Base-by-base conservation (phyloP, 495 filamentous ascomycete species). In the Trichocladium uniseriatum region DNA sequence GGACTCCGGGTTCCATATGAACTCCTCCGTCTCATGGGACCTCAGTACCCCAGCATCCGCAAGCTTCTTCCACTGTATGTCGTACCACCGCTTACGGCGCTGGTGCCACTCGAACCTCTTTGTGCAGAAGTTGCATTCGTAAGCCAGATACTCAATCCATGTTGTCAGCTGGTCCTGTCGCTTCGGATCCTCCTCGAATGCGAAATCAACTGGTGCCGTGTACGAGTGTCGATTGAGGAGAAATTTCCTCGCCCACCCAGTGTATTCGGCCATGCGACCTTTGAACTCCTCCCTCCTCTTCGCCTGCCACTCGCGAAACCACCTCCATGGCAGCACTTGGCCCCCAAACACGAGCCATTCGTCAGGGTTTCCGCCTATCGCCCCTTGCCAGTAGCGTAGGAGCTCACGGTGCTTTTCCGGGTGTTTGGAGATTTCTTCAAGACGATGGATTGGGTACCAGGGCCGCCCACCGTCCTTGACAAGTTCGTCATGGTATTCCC, bases 391-490 rank as follows among this genome's bases (percentile, higher is more conserved):
- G 4, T 24, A 28, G 0, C 38, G 40, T 27, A 50, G 19, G 20
- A 50, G 15, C n/a, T 42, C 38, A n/a, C 28, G 38, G 29, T 48
- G 20, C 21, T 38, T 21, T 14, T 27, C 32, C n/a, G 44, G 44
- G 34, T 47, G 3, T 21, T 15, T 37, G 31, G 35, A 38, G 10
- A 47, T 19, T 6, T 37, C 32, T 2, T 47, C 44, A n/a, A 47
- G 32, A 20, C 27, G 44, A n/a, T 16, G n/a, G 19, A 47, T 47
- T 5, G 44, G 44, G 15, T 47, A 47, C 44, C 44, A 41, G 5
- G 38, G 38, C 14, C 38, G 38, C 21, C 38, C 38, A 21, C 38
- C 38, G 20, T 41, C 22, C 13, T 27, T n/a, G 21, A 41, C 21
- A 28, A 41, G 38, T 10, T 41, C 38, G 13, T 15, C 38, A 13